Base-by-base conservation (phyloP, 2,329 filamentous ascomycete species). In the Byssochlamys sp. region DNA sequence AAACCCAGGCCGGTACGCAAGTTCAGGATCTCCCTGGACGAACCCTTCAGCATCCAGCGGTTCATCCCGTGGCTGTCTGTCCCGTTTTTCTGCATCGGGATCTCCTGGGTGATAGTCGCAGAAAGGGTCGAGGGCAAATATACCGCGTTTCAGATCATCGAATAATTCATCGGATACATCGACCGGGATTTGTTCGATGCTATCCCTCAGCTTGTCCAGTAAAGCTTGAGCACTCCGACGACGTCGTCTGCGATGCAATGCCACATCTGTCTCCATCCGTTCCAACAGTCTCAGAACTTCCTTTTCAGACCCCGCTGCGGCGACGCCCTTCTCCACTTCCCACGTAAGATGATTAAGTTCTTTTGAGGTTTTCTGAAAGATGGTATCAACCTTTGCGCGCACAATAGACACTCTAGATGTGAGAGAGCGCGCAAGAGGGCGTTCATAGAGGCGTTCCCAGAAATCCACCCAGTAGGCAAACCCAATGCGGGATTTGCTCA, bases 51-150 rank as follows among this genome's bases (percentile, higher is more conserved):
- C 59, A 26, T 56, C 12, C 7, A 52, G 19, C 14, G 54, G 55
- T 19, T 35, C 28, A 9, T 60, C 53, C 4, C 57, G 31, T 56
- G 59, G 62, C 49, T 56, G 57, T 9, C 55, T 33, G 33, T 69
- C 67, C 29, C 62, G 54, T 49, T 61, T 60, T 59, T 69, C 69
- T 4, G 65, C 66, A 49, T 58, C 58, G 1, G 60, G 54, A 27
- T 69, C 68, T 3, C 66, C 68, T 1, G 67, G 68, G 56, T 71
- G 67, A 52, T 71, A 71, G 28, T 71, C 65, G 50, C 69, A 66
- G 6, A 57, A 61, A 10, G 62, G 58, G 45, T 71, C 66, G 27
- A 71, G 57, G 4, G 63, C 66, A 53, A 71, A 71, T 6, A 71
- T 59, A 1, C 66, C 67, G 19, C 68, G 65, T 59, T 70, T 71